Evolutionary conservation across 257 asterid genomes (phyloP), one percentile per base, ranked within the genome.

Genomic region (Perilla frutescens): DNA sequence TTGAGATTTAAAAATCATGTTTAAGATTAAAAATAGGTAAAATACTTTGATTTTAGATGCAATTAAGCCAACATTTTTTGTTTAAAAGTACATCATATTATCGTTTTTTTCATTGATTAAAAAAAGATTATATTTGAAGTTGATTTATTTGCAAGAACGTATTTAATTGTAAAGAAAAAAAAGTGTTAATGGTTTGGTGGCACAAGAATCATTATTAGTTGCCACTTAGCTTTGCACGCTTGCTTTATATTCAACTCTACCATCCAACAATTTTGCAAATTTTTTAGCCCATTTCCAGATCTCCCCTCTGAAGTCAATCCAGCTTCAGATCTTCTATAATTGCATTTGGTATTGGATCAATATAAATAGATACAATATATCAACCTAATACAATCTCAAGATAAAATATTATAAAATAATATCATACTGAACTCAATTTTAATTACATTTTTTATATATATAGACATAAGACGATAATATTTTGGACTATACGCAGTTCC

Each of bases 171-270:
- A 50, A 51, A 47, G 41, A 0, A 44, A 44, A 44, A 44, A 4
- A 43, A 47, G 55, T 50, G 40, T 50, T 62, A 57, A 41, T 55
- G 43, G 73, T 48, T 80, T 75, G 79, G 82, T 72, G 79, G 70
- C 29, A 65, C 64, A 74, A 71, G 72, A 80, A 82, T 85, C 68
- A 82, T 85, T 80, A 82, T 85, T 80, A 82, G 83, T 47, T 72
- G 68, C 83, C 75, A 75, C 77, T 70, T 69, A 56, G 41, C 66
- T 74, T 77, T 65, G 85, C 87, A 82, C 86, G 85, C 87, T 80
- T 76, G 77, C 72, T 71, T 79, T 62, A 71, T 71, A 45, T 64
- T 64, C 70, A 51, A 26, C 66, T 75, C 78, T 41, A 8, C 11
- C 63, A 50, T 75, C 57, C 36, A 15, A 13, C 36, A 34, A 3